Percentiles rank a stretch among this genome's conserved stretches.
These are phyloP conservation scores for Leccinum truebloodii DNA, from an alignment of 768 basidiomycete genomes.

Conservation along the genomic window DNA sequence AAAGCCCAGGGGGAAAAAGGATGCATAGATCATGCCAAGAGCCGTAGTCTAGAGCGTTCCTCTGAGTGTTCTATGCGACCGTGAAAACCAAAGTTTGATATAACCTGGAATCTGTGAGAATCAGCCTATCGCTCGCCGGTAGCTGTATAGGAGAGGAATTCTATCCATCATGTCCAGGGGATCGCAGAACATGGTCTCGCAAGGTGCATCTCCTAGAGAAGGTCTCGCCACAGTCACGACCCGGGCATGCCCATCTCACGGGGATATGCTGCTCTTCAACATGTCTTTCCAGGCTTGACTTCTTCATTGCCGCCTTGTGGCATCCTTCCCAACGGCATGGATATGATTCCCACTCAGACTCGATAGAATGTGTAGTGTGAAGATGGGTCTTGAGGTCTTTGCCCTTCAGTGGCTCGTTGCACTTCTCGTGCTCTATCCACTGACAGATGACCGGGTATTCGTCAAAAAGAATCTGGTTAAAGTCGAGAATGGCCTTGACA, in stretches of 20 bases:
- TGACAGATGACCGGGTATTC: slow-evolving; percentile 1
- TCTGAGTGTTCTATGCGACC: background rate
- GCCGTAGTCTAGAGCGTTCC: background rate
- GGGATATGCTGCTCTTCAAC: slow-evolving; percentile 12
- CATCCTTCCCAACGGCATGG: slow-evolving; percentile 15
- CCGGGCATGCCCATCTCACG: slow-evolving; percentile 6
- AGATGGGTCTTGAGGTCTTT: slow-evolving; percentile 11
- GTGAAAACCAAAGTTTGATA: background rate
- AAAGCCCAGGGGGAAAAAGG: background rate
- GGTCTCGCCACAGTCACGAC: too few species aligned
- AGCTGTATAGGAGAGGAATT: background rate
- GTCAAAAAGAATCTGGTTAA: slow-evolving; percentile 6
- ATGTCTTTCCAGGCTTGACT: slow-evolving; percentile 13
- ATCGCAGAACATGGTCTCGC: background rate
- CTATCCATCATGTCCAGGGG: background rate
- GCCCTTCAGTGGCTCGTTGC: background rate
- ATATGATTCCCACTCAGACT: background rate
- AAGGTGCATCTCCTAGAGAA: background rate
- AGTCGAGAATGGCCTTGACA: slow-evolving; percentile 3
- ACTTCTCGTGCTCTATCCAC: slow-evolving; percentile 5
- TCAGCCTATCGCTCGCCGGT: background rate
- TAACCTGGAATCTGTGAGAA: background rate
- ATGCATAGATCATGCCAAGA: background rate
- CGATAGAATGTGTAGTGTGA: slow-evolving; percentile 1
- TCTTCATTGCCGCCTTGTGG: background rate